Evolutionary conservation across 2,329 filamentous ascomycete genomes (phyloP), one percentile per base, ranked within the genome.

Genomic region (Rutstroemia sp.): DNA sequence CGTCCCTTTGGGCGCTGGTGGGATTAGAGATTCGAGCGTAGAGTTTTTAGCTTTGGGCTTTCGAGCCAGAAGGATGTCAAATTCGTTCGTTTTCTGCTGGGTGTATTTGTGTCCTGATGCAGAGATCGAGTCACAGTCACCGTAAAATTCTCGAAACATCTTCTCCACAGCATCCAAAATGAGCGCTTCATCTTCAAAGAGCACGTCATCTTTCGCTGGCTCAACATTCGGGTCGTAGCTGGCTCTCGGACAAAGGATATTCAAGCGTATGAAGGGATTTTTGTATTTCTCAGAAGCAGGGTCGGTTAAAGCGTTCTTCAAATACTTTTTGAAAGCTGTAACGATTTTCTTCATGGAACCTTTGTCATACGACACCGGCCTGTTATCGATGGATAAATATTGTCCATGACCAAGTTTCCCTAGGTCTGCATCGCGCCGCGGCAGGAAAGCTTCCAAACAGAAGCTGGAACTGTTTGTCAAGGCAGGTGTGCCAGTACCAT

Each of bases 211-310:
- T 66, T 92, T 92, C 3, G 81, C 75, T 3, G 87, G 81, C 58
- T 89, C 83, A 5, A 91, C 70, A 61, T 91, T 92, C 1, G 78
- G 75, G 69, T 92, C 88, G 64, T 92, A 92, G 57, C 75, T 83
- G 21, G 77, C 76, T 1, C 73, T 66, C 0, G 81, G 78, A 64
- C 86, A 91, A 14, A 68, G 68, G 30, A 92, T 82, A 56, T 83
- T 79, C 39, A 92, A 69, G 42, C 76, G 76, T 42, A 90, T 69
- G 65, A 91, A 90, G 0, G 78, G 77, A 51, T 81, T 78, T 17
- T 74, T 76, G 21, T 74, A 61, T 9, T 60, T 50, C 47, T 61
- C 64, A 25, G 68, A 63, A 6, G 63, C 58, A 25, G 54, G 30
- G 59, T 4, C 47, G 64, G n/a, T 23, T 46, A 61, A 61, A 60